A percentile compares a stretch with the other conserved stretches of the same genome.
Evolutionary conservation across 441 rosid genomes (phyloP).

Genomic region (Pelargonium cotyledonis): DNA sequence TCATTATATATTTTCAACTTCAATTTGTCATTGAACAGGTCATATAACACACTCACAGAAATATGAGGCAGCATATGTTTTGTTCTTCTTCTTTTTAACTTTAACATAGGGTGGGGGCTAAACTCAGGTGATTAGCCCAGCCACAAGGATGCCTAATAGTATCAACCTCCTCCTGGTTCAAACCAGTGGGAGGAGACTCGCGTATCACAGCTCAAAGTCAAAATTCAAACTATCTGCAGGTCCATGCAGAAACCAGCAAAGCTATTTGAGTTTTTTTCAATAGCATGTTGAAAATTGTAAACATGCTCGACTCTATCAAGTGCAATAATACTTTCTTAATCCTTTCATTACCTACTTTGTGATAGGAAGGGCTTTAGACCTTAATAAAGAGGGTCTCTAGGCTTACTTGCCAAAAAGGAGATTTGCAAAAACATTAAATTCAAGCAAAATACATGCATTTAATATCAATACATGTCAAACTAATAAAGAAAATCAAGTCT

Average conservation of each 20-base stretch:
- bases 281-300: background rate
- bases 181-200: background rate
- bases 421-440: background rate
- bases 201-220: background rate
- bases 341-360: background rate
- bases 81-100: too few relatives aligned
- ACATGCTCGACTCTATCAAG: background rate
- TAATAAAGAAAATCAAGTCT: background rate
- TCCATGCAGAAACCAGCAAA: background rate
- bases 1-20: too few relatives aligned
- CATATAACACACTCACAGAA: too few relatives aligned
- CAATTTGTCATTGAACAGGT: too few relatives aligned
- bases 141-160: background rate
- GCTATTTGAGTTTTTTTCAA: background rate
- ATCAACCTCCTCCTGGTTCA: background rate
- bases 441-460: background rate
- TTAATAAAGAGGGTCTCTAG: background rate
- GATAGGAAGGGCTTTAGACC: background rate
- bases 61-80: too few relatives aligned
- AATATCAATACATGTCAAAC: too few relatives aligned
- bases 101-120: background rate
- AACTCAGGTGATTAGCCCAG: background rate
- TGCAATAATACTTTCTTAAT: background rate
- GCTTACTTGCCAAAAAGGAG: background rate
- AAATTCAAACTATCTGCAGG: background rate